These are phyloP conservation scores for Elsinoe perseae DNA, from an alignment of 2,329 filamentous ascomycete genomes.

Conservation along the genomic window DNA sequence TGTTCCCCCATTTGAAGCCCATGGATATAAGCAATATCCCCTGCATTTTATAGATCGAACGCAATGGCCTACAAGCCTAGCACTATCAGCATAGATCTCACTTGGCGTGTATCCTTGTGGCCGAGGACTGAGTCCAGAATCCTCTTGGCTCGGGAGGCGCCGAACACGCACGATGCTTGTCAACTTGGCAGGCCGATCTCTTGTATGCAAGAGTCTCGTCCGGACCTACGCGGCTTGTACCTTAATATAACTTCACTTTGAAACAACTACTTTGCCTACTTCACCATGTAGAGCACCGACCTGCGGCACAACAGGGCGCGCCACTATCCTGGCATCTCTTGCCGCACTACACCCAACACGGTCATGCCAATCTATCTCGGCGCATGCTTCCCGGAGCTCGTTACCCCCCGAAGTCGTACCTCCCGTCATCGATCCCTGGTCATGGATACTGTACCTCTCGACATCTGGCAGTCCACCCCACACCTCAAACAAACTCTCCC, in stretches of 20 bases:
- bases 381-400: constrained; percentile 10
- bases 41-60: constrained; percentile 1
- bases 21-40: background rate
- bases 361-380: background rate
- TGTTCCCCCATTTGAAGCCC: background rate
- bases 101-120: background rate
- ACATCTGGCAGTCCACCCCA: background rate
- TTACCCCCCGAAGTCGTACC: background rate
- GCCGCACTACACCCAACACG: background rate
- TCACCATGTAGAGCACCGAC: background rate
- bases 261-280: background rate
- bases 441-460: background rate
- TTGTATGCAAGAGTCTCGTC: background rate
- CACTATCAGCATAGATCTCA: background rate
- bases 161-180: constrained; percentile 9
- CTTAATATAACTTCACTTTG: background rate
- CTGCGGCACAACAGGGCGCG: background rate
- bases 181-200: background rate
- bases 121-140: constrained; percentile 2
- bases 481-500: constrained; percentile 3
- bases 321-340: background rate
- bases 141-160: constrained; percentile 4
- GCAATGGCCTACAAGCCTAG: background rate
- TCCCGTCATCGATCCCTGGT: constrained; percentile 4
- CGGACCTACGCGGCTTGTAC: background rate